phyloP scores from a whole-genome alignment of 352 stramenopile species.

The Globisporangium canariense region DNA sequence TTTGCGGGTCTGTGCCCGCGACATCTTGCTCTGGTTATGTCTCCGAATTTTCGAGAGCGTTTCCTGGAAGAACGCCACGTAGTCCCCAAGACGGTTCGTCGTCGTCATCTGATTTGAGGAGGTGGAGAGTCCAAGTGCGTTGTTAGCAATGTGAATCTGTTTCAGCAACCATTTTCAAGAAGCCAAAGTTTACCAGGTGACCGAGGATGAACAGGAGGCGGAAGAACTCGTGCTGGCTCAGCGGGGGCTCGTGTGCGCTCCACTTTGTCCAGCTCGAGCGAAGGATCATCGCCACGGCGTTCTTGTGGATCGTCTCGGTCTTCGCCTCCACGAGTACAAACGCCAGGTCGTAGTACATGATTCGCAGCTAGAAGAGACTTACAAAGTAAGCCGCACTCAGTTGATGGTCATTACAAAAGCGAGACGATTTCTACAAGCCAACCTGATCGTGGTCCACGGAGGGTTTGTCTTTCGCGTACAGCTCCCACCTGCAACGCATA shows the following conservation, averaged over 20 bases:
- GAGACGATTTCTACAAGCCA: too few species aligned
- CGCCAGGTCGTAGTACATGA: slow-evolving; percentile 67
- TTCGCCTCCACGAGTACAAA: slow-evolving; percentile 73
- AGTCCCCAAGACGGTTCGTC: slow-evolving; percentile 62
- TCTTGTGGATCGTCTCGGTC: slow-evolving; percentile 75
- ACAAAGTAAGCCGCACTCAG: neutral
- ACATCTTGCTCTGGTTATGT: slow-evolving; percentile 43
- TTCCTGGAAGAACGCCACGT: slow-evolving; percentile 74
- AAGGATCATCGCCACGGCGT: slow-evolving; percentile 77
- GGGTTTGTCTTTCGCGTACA: slow-evolving; percentile 42
- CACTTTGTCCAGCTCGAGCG: slow-evolving; percentile 68
- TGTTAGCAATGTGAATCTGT: neutral
- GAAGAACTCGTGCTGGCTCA: slow-evolving; percentile 57
- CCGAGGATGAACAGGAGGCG: slow-evolving; percentile 68
- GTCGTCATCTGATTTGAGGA: slow-evolving; percentile 52
- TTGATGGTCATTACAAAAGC: neutral
- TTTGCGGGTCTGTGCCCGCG: slow-evolving; percentile 18
- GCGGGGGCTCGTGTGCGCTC: slow-evolving; percentile 46
- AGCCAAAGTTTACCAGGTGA: slow-evolving; percentile 40
- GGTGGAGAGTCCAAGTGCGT: neutral
- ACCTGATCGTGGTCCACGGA: slow-evolving; percentile 54
- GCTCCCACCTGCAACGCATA: slow-evolving; percentile 30
- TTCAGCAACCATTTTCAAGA: neutral
- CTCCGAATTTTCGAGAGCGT: slow-evolving; percentile 54
- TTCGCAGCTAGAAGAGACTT: slow-evolving; percentile 37